Evolutionary conservation across 2,329 filamentous ascomycete genomes (phyloP), one percentile per base, ranked within the genome.

Genomic region (Colletotrichum coccodes): DNA sequence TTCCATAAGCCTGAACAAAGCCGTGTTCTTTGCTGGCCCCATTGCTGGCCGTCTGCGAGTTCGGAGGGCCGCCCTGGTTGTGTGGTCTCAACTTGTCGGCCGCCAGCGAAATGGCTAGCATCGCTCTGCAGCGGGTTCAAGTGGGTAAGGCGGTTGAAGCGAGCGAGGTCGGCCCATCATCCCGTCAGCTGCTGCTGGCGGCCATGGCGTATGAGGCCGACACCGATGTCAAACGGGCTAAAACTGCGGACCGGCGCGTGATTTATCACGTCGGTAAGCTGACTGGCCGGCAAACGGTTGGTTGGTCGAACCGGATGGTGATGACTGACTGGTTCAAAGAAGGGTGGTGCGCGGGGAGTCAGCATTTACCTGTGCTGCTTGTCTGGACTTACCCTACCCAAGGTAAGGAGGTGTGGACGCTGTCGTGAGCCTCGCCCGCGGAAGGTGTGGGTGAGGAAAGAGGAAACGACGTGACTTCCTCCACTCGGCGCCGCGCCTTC

Each of bases 81-180:
- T 36, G 30, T 30, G 32, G 7, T 23, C 16, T 18, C 30, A 34
- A 7, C 18, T 8, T 16, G 8, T 60, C 47, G 30, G 54, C 54
- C 49, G 54, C 59, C 54, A 14, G 30, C n/a, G n/a, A 46, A 4
- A 47, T 42, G 65, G 65, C 49, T 68, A 60, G 34, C 61, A 26
- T 56, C 61, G 65, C 54, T 60, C 65, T 65, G 61, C 18, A 12
- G 54, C 61, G 65, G 65, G 28, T 59, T 21, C 30, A 54, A 46
- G 53, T 59, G 65, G 65, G 40, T 64, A 30, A 58, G 21, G 21
- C n/a, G 23, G 42, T 23, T 23, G 36, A 56, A 18, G 23, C 52
- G 30, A 52, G 49, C 47, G 18, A 23, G 30, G 12, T 36, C 49
- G 49, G 30, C 30, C 3, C 30, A 21, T 18, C 30, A 52, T 14